Base-by-base conservation (phyloP, 306 rosid species). In the Prunus mira region DNA sequence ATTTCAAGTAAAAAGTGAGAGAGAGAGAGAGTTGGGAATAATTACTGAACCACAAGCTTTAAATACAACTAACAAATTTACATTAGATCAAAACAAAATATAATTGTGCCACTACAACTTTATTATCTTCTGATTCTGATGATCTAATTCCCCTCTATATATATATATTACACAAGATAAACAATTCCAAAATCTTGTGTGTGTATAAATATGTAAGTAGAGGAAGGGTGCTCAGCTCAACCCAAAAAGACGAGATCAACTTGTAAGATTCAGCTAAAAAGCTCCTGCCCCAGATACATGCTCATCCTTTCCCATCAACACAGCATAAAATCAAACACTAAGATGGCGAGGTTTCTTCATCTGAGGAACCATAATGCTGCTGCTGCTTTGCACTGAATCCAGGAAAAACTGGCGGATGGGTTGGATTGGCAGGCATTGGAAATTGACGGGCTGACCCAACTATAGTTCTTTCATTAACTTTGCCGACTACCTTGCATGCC, bases 401-500 rank as follows among this genome's bases (percentile, higher is more conserved):
- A 0, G 91, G 95, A 74, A 87, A 89, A 69, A 82, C 77, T 3
- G 84, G 47, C 27, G 76, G 82, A 57, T 73, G 58, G 17, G 69
- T 28, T 47, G 88, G 81, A 70, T 78, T 89, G 54, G 77, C 18
- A 70, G 82, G 82, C 71, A 65, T 62, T 9, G 82, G 84, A 80
- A 79, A 84, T 60, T 87, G 95, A 2, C 86, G 80, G 2, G 83
- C 75, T 9, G 85, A 82, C 75, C 96, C 93, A 3, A 90, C 93
- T 60, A 84, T 82, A 20, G 91, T 89, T 80, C 98, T 86, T 65
- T 92, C 96, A 0, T 91, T 92, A 64, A 79, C 88, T 79, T 84
- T 89, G 38, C 98, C 96, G 43, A 94, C 95, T 46, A 86, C 92
- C 83, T 88, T 90, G 95, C 98, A 94, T 8, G 87, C 97, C 55